These are phyloP conservation scores for Globisporangium carolinianum DNA, from an alignment of 352 stramenopile genomes.

Conservation along the genomic window DNA sequence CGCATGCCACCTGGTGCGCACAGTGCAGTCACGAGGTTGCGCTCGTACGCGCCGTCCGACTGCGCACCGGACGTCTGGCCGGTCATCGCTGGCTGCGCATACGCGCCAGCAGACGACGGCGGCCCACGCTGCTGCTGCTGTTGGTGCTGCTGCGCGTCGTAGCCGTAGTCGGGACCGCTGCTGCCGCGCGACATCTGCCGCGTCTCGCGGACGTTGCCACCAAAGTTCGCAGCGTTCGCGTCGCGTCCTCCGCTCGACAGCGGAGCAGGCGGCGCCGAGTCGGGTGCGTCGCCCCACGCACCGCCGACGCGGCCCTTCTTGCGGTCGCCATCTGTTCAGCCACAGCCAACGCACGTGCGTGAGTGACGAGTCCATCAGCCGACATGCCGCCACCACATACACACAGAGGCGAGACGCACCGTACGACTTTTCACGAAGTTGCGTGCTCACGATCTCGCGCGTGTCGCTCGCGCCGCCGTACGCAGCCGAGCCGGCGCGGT, in stretches of 20 bases:
- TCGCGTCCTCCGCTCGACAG: slow-evolving; percentile 26
- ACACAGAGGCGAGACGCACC: slow-evolving; percentile 21
- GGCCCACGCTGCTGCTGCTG: slow-evolving; percentile 11
- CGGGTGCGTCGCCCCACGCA: slow-evolving; percentile 42
- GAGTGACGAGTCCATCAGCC: not conserved
- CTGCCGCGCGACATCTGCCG: slow-evolving; percentile 31
- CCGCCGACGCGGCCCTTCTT: slow-evolving; percentile 82
- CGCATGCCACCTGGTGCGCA: slow-evolving; percentile 93
- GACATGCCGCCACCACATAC: not conserved
- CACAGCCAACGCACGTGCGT: not conserved
- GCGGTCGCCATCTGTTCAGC: slow-evolving; percentile 51
- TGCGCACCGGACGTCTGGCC: slow-evolving; percentile 69
- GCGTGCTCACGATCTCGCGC: slow-evolving; percentile 50
- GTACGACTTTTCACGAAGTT: slow-evolving; percentile 76
- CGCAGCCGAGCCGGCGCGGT: slow-evolving; percentile 31
- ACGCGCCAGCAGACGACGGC: slow-evolving; percentile 6
- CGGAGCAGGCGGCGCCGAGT: slow-evolving; percentile 7
- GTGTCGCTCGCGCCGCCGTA: slow-evolving; percentile 34
- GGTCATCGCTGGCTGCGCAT: slow-evolving; percentile 26
- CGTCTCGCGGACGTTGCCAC: slow-evolving; percentile 24
- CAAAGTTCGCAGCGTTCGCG: slow-evolving; percentile 12
- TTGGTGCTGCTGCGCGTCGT: slow-evolving; percentile 27
- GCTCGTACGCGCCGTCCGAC: slow-evolving; percentile 89
- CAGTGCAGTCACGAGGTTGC: slow-evolving; percentile 88
- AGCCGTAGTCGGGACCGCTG: slow-evolving; percentile 42